phyloP scores from a whole-genome alignment of 495 filamentous ascomycete species.

The Aspergillus olivimuriae region DNA sequence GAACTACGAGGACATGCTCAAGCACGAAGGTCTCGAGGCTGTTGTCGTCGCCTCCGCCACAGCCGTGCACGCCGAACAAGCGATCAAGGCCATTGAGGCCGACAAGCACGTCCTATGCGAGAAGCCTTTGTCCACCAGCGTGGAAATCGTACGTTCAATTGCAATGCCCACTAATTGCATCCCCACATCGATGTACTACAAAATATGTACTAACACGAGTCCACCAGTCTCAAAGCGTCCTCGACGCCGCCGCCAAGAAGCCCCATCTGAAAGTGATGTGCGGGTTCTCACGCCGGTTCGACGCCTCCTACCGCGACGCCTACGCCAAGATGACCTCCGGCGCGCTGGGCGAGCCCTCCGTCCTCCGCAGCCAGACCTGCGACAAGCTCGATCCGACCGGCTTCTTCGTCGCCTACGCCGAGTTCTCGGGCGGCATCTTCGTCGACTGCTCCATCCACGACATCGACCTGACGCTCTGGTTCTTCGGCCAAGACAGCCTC shows the following conservation, averaged over 20 bases:
- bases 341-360: conserved; percentile 42
- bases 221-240: conserved; percentile 49
- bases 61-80: conserved; percentile 50
- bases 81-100: conserved; percentile 48
- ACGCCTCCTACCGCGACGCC: conserved; percentile 49
- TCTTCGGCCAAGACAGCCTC: conserved; percentile 43
- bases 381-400: conserved; percentile 50
- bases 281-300: conserved; percentile 54
- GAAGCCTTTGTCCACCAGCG: conserved; percentile 46
- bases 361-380: conserved; percentile 52
- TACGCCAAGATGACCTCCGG: conserved; percentile 39
- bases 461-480: conserved; percentile 53
- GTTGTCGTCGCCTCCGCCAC: conserved; percentile 48
- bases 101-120: conserved; percentile 52
- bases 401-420: conserved; percentile 52
- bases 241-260: conserved; percentile 42
- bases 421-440: conserved; percentile 54
- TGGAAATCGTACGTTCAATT: conserved; percentile 39
- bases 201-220: too few relatives aligned
- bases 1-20: conserved; percentile 52
- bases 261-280: conserved; percentile 54
- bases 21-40: conserved; percentile 46
- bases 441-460: conserved; percentile 55
- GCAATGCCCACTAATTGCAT: neutral
- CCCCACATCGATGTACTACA: neutral